phyloP scores from a whole-genome alignment of 2,329 filamentous ascomycete species.

The Cryphonectria naterciae region DNA sequence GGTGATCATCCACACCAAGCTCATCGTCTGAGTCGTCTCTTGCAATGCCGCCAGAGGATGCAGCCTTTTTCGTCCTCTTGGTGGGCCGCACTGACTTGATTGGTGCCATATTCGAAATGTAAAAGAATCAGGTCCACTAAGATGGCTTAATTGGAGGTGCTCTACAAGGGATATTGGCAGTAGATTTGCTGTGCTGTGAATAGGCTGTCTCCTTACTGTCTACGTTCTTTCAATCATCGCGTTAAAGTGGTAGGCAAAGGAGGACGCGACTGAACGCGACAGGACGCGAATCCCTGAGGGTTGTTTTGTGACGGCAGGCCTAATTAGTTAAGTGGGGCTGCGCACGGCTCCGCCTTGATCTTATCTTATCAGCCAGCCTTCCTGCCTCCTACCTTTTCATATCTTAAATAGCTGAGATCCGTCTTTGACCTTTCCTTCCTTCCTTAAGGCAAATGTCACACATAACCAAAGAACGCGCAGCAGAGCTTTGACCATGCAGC shows the following conservation, averaged over 20 bases:
- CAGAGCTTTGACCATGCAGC: background rate
- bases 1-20: slow-evolving; percentile 70
- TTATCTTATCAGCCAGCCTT: no score
- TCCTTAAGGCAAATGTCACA: background rate
- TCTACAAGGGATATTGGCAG: background rate
- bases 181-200: background rate
- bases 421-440: background rate
- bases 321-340: no score
- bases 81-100: slow-evolving; percentile 10
- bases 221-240: background rate
- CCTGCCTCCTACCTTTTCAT: background rate
- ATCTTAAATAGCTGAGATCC: background rate
- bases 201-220: background rate
- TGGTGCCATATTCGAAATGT: slow-evolving; percentile 17
- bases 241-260: slow-evolving; percentile 23
- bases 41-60: slow-evolving; percentile 57
- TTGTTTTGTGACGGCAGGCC: no score
- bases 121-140: background rate
- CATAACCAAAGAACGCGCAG: background rate
- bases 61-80: slow-evolving; percentile 28
- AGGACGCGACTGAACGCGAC: slow-evolving; percentile 16
- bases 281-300: no score
- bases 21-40: slow-evolving; percentile 90
- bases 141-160: no score
- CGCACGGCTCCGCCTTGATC: no score